Base-by-base conservation (phyloP, 1,284 basidiomycete species). In the Amylostereum chailletii region DNA sequence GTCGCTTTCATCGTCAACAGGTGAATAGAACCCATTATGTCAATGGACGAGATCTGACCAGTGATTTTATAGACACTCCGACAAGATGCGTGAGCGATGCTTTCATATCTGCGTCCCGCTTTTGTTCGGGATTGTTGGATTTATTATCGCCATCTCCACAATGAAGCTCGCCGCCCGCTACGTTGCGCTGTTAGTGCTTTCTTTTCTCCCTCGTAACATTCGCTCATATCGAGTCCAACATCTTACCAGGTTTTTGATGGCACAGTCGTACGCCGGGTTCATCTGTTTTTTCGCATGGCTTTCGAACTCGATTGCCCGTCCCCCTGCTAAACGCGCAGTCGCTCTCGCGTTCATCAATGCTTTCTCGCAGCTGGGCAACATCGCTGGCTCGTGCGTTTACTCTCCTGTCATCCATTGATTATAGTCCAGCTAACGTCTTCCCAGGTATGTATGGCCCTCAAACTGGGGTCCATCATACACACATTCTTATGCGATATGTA, bases 291-390 rank as follows among this genome's bases (percentile, higher is more conserved):
- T 81, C 51, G 75, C 86, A 0, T 91, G 87, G 88, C 71, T 81
- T 37, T 82, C 78, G 57, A 82, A 81, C 55, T 77, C 81, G 3
- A 74, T 90, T 51, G 71, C 83, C 26, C 72, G 75, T 32, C 79
- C 85, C 37, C 75, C 85, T 4, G 76, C 79, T 10, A 90, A 88
- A 66, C 79, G 86, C 32, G 86, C 86, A n/a, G 83, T 87, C 19
- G 82, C 81, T 3, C 69, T 90, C 45, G 88, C 86, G 0, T 67
- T 86, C 50, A 79, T 86, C 53, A 89, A 90, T 60, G 75, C 81
- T 30, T 77, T 86, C 58, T 79, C 79, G n/a, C 79, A 84, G 55
- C 67, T 86, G 2, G 86, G 87, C 1, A 90, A 90, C 61, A 71
- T 90, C 41, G 66, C 76, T 45, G 86, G 88, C 57, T 86, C 87